These are phyloP conservation scores for Arthrobotrys megalospora DNA, from an alignment of 2,329 filamentous ascomycete genomes.

Conservation along the genomic window DNA sequence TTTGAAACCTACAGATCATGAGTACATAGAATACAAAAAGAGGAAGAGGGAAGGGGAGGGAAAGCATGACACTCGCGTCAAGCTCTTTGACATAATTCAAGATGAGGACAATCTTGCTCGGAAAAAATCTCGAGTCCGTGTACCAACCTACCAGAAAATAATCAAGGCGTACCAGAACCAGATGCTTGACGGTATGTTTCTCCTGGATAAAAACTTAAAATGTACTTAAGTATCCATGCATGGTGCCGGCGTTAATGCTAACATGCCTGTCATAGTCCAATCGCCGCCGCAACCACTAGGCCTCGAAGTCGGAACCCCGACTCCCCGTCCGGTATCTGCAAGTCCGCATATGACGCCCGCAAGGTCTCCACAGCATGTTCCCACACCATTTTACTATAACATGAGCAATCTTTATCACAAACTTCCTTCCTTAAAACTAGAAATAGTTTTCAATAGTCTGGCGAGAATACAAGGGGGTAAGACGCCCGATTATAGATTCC, in stretches of 20 bases:
- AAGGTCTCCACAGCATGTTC: background rate
- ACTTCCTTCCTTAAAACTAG: conserved; percentile 22
- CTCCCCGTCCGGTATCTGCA: background rate
- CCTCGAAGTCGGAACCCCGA: conserved; percentile 31
- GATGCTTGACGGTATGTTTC: background rate
- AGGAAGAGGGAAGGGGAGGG: conserved; percentile 20
- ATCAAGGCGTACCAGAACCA: background rate
- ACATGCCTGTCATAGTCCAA: background rate
- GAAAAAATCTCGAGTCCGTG: conserved; percentile 17
- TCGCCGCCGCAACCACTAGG: conserved; percentile 12
- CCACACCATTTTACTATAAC: background rate
- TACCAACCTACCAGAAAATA: background rate
- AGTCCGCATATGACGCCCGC: background rate
- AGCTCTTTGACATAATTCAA: conserved; percentile 10
- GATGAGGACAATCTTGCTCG: background rate
- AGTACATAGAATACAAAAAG: conserved; percentile 13
- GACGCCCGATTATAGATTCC: background rate
- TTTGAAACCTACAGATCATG: conserved; percentile 2
- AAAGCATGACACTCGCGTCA: conserved; percentile 24
- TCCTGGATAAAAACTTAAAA: background rate
- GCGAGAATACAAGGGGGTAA: conserved; percentile 17
- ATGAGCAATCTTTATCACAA: conserved; percentile 11
- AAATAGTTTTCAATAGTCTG: conserved; percentile 17
- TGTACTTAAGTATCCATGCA: background rate
- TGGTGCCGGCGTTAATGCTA: background rate